Evolutionary conservation across 257 asterid species (phyloP).

Genomic region (Scutellaria minor): DNA sequence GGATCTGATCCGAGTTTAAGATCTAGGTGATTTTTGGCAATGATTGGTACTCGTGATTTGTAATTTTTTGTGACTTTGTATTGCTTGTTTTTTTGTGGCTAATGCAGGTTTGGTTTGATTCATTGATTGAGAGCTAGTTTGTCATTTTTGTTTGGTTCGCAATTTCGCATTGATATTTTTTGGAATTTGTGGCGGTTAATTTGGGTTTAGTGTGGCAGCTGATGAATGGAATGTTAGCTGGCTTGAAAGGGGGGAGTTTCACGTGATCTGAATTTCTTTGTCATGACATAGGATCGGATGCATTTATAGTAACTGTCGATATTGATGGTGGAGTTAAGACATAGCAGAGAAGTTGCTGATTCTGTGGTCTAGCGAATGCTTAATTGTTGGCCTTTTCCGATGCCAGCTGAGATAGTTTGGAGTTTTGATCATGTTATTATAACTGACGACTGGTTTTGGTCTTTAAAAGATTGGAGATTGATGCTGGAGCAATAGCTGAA

Average conservation of each 20-base stretch:
- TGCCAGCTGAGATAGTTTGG: constrained; percentile 53
- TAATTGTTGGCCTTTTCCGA: constrained; percentile 37
- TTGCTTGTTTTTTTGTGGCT: constrained; percentile 33
- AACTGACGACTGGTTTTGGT: constrained; percentile 51
- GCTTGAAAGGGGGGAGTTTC: constrained; percentile 28
- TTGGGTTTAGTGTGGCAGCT: constrained; percentile 40
- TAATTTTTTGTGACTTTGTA: constrained; percentile 30
- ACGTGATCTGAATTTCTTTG: constrained; percentile 44
- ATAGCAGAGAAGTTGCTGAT: constrained; percentile 29
- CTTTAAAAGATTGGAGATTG: constrained; percentile 48
- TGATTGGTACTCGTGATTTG: constrained; percentile 28
- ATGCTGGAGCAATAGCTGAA: constrained; percentile 49
- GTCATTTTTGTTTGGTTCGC: constrained; percentile 27
- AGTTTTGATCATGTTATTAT: constrained; percentile 43
- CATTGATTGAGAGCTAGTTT: constrained; percentile 32
- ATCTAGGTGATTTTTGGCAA: constrained; percentile 35
- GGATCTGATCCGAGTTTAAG: constrained; percentile 78
- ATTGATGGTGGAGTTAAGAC: constrained; percentile 33
- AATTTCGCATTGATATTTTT: constrained; percentile 30
- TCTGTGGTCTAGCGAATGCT: constrained; percentile 39
- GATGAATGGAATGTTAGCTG: constrained; percentile 26
- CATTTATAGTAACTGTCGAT: constrained; percentile 24
- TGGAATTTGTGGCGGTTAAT: constrained; percentile 35
- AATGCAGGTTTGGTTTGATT: constrained; percentile 57
- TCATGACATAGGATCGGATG: constrained; percentile 34